A percentile compares a stretch with the other conserved stretches of the same genome.
Evolutionary conservation across 192 early-diverging fungal species (phyloP).

Genomic region (Linnemannia schmuckeri): DNA sequence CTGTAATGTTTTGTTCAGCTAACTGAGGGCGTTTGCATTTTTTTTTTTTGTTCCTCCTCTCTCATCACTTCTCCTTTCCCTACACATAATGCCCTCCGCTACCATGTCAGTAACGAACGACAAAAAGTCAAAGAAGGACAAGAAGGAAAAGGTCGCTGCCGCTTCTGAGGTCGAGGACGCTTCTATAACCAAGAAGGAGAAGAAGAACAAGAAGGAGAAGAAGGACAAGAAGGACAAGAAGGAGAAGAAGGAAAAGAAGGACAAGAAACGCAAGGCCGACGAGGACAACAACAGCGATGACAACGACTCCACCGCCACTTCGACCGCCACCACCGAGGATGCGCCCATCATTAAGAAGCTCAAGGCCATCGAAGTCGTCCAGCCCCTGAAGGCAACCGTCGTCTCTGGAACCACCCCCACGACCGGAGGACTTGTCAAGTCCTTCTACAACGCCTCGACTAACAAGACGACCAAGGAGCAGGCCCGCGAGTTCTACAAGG

Average conservation of each 20-base stretch:
- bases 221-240: constrained; percentile 45
- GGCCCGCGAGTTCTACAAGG: constrained; percentile 61
- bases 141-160: constrained; percentile 30
- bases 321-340: not conserved
- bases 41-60: constrained; percentile 12
- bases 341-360: constrained; percentile 50
- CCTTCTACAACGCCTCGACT: constrained; percentile 43
- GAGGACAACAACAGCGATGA: constrained; percentile 22
- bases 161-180: not conserved
- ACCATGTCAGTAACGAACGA: not conserved
- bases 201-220: constrained; percentile 50
- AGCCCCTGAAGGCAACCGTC: constrained; percentile 41
- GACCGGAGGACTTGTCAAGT: constrained; percentile 60
- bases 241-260: constrained; percentile 55
- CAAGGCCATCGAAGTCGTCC: constrained; percentile 40
- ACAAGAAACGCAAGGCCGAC: constrained; percentile 45
- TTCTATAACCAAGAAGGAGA: constrained; percentile 35
- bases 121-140: constrained; percentile 17
- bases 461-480: constrained; percentile 57
- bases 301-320: constrained; percentile 1
- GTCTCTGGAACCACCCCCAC: constrained; percentile 49
- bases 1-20: not conserved
- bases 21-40: not conserved
- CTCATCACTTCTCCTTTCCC: not conserved
- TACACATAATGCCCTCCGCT: constrained; percentile 21